phyloP scores from a whole-genome alignment of 2,329 filamentous ascomycete species.

The Penicillium capsulatum region DNA sequence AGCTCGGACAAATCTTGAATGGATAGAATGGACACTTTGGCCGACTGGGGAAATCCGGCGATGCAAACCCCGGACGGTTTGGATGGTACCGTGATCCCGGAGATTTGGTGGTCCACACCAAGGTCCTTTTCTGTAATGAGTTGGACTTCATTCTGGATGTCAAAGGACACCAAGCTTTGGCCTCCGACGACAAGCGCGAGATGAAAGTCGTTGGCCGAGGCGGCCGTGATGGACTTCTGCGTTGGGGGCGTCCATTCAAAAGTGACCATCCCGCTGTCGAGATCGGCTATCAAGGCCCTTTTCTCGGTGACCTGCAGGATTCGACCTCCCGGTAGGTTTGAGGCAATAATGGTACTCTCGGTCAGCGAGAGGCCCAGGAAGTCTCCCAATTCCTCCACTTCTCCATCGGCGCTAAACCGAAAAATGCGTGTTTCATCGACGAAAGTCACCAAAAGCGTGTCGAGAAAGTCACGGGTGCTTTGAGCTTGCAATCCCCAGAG shows the following conservation, averaged over 20 bases:
- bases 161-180: slow-evolving; percentile 64
- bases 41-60: slow-evolving; percentile 83
- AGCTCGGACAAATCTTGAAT: slow-evolving; percentile 63
- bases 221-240: slow-evolving; percentile 64
- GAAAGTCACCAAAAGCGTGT: slow-evolving; percentile 76
- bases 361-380: slow-evolving; percentile 68
- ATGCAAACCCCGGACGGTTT: slow-evolving; percentile 64
- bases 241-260: slow-evolving; percentile 46
- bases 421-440: slow-evolving; percentile 81
- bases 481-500: slow-evolving; percentile 64
- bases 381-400: slow-evolving; percentile 79
- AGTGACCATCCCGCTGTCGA: slow-evolving; percentile 45
- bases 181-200: slow-evolving; percentile 74
- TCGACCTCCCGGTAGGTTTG: slow-evolving; percentile 59
- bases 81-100: slow-evolving; percentile 73
- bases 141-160: slow-evolving; percentile 56
- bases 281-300: slow-evolving; percentile 59
- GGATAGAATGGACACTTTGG: slow-evolving; percentile 69
- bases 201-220: slow-evolving; percentile 66
- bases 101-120: slow-evolving; percentile 68
- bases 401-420: slow-evolving; percentile 66
- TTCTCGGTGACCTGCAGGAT: slow-evolving; percentile 73
- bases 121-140: slow-evolving; percentile 59
- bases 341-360: slow-evolving; percentile 66
- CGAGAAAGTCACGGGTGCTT: slow-evolving; percentile 45